Evolutionary conservation across 345 rosid genomes (phyloP).

Genomic region (Linum lewisii): DNA sequence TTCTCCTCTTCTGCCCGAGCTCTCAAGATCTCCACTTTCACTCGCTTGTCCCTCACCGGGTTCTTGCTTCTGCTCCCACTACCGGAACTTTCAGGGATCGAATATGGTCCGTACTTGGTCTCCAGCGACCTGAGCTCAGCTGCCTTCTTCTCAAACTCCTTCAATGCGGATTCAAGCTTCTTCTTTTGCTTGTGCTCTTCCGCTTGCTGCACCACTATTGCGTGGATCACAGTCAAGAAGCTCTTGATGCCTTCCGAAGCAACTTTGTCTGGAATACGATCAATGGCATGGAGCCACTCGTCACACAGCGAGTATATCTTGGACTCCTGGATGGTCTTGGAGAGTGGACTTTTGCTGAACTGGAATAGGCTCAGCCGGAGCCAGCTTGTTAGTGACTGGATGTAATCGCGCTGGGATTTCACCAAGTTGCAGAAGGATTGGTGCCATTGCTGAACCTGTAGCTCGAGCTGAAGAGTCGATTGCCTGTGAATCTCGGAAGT

Average conservation of each 20-base stretch:
- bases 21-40: slow-evolving; percentile 50
- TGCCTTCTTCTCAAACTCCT: slow-evolving; percentile 59
- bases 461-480: slow-evolving; percentile 81
- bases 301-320: slow-evolving; percentile 77
- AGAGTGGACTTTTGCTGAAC: slow-evolving; percentile 57
- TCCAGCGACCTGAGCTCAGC: slow-evolving; percentile 62
- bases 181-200: slow-evolving; percentile 85
- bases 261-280: slow-evolving; percentile 87
- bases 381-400: slow-evolving; percentile 87
- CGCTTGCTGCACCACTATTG: slow-evolving; percentile 72
- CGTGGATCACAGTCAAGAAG: slow-evolving; percentile 68
- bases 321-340: slow-evolving; percentile 42
- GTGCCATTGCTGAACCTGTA: slow-evolving; percentile 91
- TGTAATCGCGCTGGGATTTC: slow-evolving; percentile 75
- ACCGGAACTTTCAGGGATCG: slow-evolving; percentile 32
- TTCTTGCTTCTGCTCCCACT: slow-evolving; percentile 30
- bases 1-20: slow-evolving; percentile 82
- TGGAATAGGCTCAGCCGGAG: slow-evolving; percentile 87
- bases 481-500: slow-evolving; percentile 92
- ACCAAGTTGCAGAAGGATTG: slow-evolving; percentile 72
- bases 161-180: slow-evolving; percentile 52
- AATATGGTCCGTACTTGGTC: slow-evolving; percentile 60
- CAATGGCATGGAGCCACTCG: slow-evolving; percentile 80
- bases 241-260: slow-evolving; percentile 97
- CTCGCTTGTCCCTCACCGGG: slow-evolving; percentile 54